Evolutionary conservation across 768 basidiomycete genomes (phyloP).

Genomic region (Trametes gibbosa): DNA sequence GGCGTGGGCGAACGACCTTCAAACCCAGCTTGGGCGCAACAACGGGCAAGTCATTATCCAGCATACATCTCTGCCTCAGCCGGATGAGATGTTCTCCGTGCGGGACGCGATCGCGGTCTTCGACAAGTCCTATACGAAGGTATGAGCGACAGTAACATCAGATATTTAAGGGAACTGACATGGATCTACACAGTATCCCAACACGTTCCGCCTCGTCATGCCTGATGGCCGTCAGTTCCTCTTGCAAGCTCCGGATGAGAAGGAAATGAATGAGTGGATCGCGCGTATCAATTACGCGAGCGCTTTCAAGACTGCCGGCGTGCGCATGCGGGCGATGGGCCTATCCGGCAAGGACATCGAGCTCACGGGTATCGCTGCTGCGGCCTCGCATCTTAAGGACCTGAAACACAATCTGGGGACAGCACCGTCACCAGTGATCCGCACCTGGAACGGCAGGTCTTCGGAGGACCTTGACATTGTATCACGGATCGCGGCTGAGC

Average conservation of each 20-base stretch:
- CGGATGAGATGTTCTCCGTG: conserved; percentile 83
- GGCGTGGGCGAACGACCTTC: conserved; percentile 48
- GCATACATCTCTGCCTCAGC: conserved; percentile 51
- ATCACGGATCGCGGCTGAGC: conserved; percentile 1
- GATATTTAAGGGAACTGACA: neutral
- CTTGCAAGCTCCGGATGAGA: conserved; percentile 65
- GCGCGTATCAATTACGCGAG: conserved; percentile 91
- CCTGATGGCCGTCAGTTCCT: conserved; percentile 79
- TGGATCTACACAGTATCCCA: conserved; percentile 48
- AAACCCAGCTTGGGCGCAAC: conserved; percentile 39
- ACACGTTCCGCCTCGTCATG: conserved; percentile 77
- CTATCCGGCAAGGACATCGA: conserved; percentile 71
- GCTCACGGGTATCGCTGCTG: conserved; percentile 82
- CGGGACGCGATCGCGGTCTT: conserved; percentile 76
- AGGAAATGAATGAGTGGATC: conserved; percentile 88
- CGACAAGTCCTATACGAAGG: conserved; percentile 78
- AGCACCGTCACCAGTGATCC: conserved; percentile 21
- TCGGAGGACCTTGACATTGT: conserved; percentile 16
- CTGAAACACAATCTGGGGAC: conserved; percentile 41
- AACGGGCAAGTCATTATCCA: conserved; percentile 37
- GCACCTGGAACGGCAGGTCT: conserved; percentile 38
- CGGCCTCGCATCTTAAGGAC: conserved; percentile 78
- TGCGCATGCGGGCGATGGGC: conserved; percentile 74
- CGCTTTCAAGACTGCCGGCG: conserved; percentile 80
- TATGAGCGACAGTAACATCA: conserved; percentile 38